Base-by-base conservation (phyloP, 2,329 filamentous ascomycete genomes). In the Colletotrichum sp. region DNA sequence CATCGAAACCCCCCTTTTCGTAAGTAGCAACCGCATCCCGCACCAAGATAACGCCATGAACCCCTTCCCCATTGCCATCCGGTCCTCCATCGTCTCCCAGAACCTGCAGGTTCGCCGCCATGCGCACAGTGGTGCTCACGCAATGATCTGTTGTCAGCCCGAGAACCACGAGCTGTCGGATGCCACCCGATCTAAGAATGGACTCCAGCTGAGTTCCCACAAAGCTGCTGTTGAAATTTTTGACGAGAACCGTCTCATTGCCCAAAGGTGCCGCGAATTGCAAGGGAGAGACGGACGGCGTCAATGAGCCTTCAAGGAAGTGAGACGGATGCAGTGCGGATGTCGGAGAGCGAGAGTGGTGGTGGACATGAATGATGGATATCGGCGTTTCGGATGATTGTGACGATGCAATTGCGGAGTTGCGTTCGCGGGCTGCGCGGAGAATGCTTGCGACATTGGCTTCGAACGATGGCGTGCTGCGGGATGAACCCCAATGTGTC, bases 131-230 rank as follows among this genome's bases (percentile, higher is more conserved):
- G 6, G 87, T 89, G 72, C 85, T 87, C 16, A 89, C 86, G 69
- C 87, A 89, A 76, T 89, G 87, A 79, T 89, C 88, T 43, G 87
- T 88, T 5, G 85, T 87, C 72, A 89, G 74, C 0, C 87, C 88
- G 3, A 81, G 81, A 32, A 89, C 78, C 21, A 88, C 73, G 1
- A 88, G 80, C 73, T 87, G 85, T 12, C 83, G 74, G 18, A 87
- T 80, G 0, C 78, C 80, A 16, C 81, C 81, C 4, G 77, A 75
- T 7, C 83, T 81, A 26, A 89, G 77, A 34, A 83, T 78, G 2
- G 75, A 71, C 72, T 87, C 86, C 10, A 89, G 82, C 1, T 82
- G 78, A 2, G 87, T 88, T 6, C 86, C 87, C 63, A 89, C 84
- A 74, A 89, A 89, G 0, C 83, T 82, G 1, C 86, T 88, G 78